Base-by-base conservation (phyloP, 306 rosid genomes). In the Hylodesmum podocarpum region DNA sequence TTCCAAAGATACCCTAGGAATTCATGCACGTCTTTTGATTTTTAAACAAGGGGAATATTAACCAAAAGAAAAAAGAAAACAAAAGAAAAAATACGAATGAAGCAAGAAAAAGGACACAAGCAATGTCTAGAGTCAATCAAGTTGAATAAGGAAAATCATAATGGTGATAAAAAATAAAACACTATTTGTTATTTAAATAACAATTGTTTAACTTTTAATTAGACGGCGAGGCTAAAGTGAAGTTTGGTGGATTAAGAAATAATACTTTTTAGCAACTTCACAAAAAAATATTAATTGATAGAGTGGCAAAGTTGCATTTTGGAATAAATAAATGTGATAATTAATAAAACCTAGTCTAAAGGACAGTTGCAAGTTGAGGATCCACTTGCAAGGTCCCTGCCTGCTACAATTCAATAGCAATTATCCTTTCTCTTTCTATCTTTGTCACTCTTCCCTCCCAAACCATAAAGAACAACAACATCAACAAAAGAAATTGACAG, bases 361-460 rank as follows among this genome's bases (percentile, higher is more conserved):
- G 86, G 80, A 63, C 75, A 18, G 24, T 34, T 84, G 97, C 98
- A 90, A 95, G 73, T 93, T 91, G 98, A 87, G n/a, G 53, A 87
- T 84, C 97, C 93, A 91, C 96, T 94, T 94, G 98, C 93, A 62
- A 84, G 82, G 91, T 87, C 81, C 79, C 67, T 76, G 40, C 36
- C 39, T 64, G 1, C 76, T 79, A 67, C 72, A 59, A 81, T 83
- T 77, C 83, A 67, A 68, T 27, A 13, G 1, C 76, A 73, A 57
- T 27, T 66, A 15, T 66, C 33, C 11, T 19, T 66, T 27, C 51
- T 66, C 69, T 51, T 31, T 51, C 65, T 37, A 21, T 27, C 39
- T 22, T 24, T 18, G 21, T 11, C 66, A 59, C 63, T 3, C 18
- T 39, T 34, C 2, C 1, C 41, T 46, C 51, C 8, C 3, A 21